phyloP scores from a whole-genome alignment of 208 protist genomes.

The Blastocrithidia nonstop region DNA sequence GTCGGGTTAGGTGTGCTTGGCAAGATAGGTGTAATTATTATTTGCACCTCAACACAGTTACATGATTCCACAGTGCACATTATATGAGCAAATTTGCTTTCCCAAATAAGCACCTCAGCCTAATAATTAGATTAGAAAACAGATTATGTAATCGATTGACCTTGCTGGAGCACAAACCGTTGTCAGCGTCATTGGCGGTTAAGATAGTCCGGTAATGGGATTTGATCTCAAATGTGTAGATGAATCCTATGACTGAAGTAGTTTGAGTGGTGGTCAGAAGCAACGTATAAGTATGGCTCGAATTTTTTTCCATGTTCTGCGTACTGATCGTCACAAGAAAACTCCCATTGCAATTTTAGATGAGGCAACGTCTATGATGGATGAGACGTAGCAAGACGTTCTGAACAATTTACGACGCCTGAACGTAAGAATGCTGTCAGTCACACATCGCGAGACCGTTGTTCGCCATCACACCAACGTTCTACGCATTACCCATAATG shows the following conservation, averaged over 20 bases:
- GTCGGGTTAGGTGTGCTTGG: constrained; percentile 21
- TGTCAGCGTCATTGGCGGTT: constrained; percentile 49
- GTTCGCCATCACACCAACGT: constrained; percentile 68
- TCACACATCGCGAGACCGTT: constrained; percentile 70
- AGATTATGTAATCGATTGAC: constrained; percentile 35
- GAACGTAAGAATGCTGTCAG: constrained; percentile 60
- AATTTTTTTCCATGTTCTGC: constrained; percentile 70
- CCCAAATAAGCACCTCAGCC: constrained; percentile 13
- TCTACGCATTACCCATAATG: constrained; percentile 24
- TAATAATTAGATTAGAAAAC: constrained; percentile 11
- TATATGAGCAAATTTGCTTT: constrained; percentile 76
- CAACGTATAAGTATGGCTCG: constrained; percentile 76
- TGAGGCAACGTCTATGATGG: constrained; percentile 83
- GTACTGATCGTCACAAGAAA: constrained; percentile 30
- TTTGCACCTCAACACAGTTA: constrained; percentile 71
- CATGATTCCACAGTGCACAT: constrained; percentile 64
- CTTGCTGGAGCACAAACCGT: constrained; percentile 62
- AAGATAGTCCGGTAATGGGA: constrained; percentile 49
- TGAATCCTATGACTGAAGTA: constrained; percentile 62
- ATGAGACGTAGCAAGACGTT: constrained; percentile 73
- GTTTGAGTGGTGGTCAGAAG: constrained; percentile 78
- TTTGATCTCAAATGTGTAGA: constrained; percentile 21
- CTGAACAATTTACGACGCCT: constrained; percentile 58
- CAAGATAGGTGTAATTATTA: constrained; percentile 28
- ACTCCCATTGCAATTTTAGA: constrained; percentile 62